Evolutionary conservation across 305 asterid genomes (phyloP).

Genomic region (Fraxinus angustifolia): DNA sequence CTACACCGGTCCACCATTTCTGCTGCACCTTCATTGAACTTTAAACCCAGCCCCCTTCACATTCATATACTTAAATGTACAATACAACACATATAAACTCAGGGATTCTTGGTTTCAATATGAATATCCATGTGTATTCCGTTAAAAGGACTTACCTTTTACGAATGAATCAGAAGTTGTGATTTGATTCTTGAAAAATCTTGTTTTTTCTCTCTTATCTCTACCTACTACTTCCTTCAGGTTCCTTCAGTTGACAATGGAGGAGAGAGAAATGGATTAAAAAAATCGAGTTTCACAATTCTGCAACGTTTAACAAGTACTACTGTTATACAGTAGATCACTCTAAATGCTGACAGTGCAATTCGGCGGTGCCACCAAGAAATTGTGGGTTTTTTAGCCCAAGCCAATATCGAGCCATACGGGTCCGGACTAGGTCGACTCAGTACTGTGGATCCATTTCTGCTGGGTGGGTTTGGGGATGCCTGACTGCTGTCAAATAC

Average conservation of each 20-base stretch:
- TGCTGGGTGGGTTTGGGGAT: not conserved
- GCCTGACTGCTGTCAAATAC: conserved; percentile 36
- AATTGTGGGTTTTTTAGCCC: not conserved
- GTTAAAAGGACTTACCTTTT: conserved; percentile 22
- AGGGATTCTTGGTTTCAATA: conserved; percentile 7
- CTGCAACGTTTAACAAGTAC: not conserved
- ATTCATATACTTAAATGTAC: conserved; percentile 10
- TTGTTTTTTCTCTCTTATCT: not conserved
- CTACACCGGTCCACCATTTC: conserved; percentile 44
- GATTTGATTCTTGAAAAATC: conserved; percentile 20
- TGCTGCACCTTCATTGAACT: conserved; percentile 45
- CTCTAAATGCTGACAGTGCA: conserved; percentile 21
- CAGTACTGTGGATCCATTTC: not conserved
- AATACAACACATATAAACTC: conserved; percentile 8
- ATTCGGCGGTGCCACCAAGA: not conserved
- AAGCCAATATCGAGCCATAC: not conserved
- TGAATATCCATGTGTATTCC: not conserved
- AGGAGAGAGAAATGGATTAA: conserved; percentile 22
- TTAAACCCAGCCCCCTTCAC: conserved; percentile 15
- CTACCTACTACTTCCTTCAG: conserved; percentile 5
- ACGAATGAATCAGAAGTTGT: conserved; percentile 15
- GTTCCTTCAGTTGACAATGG: conserved; percentile 24
- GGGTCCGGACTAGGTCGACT: conserved; percentile 13
- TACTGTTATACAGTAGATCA: not conserved
- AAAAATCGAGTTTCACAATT: conserved; percentile 3